Conservation (phyloP, 768 basidiomycete genomes). For the Psilocybe tampanensis region DNA sequence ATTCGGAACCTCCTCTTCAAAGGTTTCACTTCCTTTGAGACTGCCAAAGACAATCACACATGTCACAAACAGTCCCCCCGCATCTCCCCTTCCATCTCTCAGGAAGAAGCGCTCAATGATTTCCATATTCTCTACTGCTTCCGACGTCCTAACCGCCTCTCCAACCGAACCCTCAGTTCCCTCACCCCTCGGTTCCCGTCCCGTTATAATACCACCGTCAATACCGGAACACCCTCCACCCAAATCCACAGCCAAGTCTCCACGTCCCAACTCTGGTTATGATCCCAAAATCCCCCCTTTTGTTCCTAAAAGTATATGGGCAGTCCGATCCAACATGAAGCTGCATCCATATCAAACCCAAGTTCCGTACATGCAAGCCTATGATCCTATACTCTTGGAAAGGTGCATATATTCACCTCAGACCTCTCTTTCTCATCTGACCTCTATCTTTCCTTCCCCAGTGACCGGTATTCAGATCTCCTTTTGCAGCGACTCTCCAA, state of each 20-base stretch:
- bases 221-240: constrained; percentile 2
- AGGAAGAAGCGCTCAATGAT: constrained; percentile 42
- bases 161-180: not conserved
- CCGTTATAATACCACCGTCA: constrained; percentile 12
- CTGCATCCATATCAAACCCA: constrained; percentile 54
- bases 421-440: constrained; percentile 2
- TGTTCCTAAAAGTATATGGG: constrained; percentile 39
- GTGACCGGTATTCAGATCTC: constrained; percentile 60
- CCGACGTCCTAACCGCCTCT: not conserved
- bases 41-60: constrained; percentile 5
- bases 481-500: constrained; percentile 59
- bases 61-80: not conserved
- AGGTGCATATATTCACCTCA: constrained; percentile 45
- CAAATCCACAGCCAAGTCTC: constrained; percentile 14
- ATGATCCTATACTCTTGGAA: constrained; percentile 56
- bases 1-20: constrained; percentile 18
- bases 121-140: constrained; percentile 28
- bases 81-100: constrained; percentile 23
- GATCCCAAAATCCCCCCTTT: constrained; percentile 18
- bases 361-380: constrained; percentile 69
- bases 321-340: constrained; percentile 46
- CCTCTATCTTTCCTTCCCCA: constrained; percentile 29
- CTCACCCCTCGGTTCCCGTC: constrained; percentile 9
- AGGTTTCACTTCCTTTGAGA: constrained; percentile 15
- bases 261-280: constrained; percentile 14